Conservation (phyloP, 2,329 filamentous ascomycete species). For the Kalaharituber pfeilii region DNA sequence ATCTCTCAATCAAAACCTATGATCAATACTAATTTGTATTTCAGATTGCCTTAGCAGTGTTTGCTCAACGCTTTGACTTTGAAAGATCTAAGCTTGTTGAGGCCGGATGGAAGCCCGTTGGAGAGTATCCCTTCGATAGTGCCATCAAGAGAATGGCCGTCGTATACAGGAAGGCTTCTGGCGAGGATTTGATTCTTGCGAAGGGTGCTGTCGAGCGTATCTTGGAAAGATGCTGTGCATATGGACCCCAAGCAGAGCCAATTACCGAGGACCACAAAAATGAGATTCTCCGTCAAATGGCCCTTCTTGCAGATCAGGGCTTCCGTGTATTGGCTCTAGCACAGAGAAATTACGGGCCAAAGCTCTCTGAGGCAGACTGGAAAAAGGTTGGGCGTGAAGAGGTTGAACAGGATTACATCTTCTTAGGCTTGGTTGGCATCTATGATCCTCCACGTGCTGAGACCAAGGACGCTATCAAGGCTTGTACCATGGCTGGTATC, state of each 20-base stretch:
- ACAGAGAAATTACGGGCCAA: conserved; percentile 26
- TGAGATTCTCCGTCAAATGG: conserved; percentile 38
- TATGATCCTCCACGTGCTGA: conserved; percentile 45
- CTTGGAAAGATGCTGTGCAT: conserved; percentile 37
- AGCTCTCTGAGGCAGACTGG: conserved; percentile 19
- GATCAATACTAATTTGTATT: not conserved
- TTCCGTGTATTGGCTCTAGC: conserved; percentile 44
- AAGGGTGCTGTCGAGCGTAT: conserved; percentile 47
- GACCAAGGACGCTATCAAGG: conserved; percentile 38
- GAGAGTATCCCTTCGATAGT: conserved; percentile 48
- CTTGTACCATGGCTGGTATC: conserved; percentile 38
- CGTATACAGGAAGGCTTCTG: conserved; percentile 31
- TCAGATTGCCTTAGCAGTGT: conserved; percentile 45
- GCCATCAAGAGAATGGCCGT: conserved; percentile 51
- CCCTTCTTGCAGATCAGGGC: conserved; percentile 39
- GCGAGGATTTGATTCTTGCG: conserved; percentile 34
- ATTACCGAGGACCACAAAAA: conserved; percentile 30
- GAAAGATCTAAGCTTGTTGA: conserved; percentile 30
- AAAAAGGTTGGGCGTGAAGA: conserved; percentile 30
- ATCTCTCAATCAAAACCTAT: not conserved
- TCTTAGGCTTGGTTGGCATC: conserved; percentile 42
- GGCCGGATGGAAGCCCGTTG: conserved; percentile 36
- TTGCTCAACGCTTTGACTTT: conserved; percentile 42
- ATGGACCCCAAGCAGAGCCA: conserved; percentile 29
- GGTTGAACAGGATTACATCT: conserved; percentile 38